A percentile compares a stretch with the other conserved stretches of the same genome.
These are phyloP conservation scores for Alternaria longipes DNA, from an alignment of 2,329 filamentous ascomycete species.

Conservation along the genomic window DNA sequence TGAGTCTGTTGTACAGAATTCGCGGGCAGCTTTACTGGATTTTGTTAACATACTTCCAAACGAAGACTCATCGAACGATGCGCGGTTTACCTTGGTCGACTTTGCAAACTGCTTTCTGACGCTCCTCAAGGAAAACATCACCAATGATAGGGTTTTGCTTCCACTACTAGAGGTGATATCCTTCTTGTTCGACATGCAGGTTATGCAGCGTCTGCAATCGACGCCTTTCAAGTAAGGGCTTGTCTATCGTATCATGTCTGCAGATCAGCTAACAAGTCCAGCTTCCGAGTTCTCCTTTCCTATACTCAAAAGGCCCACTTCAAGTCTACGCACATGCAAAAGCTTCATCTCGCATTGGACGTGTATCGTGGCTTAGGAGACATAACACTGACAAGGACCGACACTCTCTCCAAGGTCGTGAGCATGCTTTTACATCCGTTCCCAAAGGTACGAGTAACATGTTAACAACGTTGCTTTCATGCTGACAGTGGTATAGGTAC, in stretches of 20 bases:
- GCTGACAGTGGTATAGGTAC: constrained; percentile 34
- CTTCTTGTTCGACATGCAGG: constrained; percentile 67
- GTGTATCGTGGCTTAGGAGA: constrained; percentile 76
- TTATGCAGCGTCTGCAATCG: constrained; percentile 51
- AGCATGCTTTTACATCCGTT: constrained; percentile 83
- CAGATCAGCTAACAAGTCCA: constrained; percentile 7
- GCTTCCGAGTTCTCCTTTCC: constrained; percentile 70
- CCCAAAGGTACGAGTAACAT: constrained; percentile 67
- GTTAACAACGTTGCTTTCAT: background rate
- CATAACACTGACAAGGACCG: constrained; percentile 60
- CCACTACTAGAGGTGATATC: constrained; percentile 79
- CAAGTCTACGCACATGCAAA: constrained; percentile 82
- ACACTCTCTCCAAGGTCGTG: constrained; percentile 73
- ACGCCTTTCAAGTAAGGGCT: constrained; percentile 64
- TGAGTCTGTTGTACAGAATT: constrained; percentile 75
- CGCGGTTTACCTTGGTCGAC: constrained; percentile 35
- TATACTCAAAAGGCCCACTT: constrained; percentile 81
- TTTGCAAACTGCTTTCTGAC: constrained; percentile 38
- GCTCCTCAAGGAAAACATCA: constrained; percentile 42
- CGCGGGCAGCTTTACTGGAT: constrained; percentile 69
- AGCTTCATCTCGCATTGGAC: constrained; percentile 80
- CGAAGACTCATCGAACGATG: background rate
- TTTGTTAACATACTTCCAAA: constrained; percentile 44
- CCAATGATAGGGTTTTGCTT: constrained; percentile 74
- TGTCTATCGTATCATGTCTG: background rate